phyloP scores from a whole-genome alignment of 2,329 filamentous ascomycete species.

The Aspergillus aculeatus region DNA sequence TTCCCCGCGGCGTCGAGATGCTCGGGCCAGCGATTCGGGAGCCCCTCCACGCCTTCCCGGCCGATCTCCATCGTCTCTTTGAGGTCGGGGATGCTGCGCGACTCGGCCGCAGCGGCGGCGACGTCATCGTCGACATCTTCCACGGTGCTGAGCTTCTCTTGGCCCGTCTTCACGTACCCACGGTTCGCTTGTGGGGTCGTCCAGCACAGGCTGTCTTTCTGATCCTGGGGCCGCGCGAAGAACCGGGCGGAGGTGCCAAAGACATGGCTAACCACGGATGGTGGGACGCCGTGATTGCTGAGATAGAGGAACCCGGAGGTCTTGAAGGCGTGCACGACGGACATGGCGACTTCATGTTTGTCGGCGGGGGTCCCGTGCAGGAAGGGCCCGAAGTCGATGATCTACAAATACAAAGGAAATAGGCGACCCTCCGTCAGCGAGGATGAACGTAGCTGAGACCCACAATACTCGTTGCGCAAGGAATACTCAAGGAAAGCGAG shows the following conservation, averaged over 20 bases:
- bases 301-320: constrained; percentile 88
- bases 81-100: constrained; percentile 51
- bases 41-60: constrained; percentile 57
- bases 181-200: constrained; percentile 70
- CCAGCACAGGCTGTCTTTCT: constrained; percentile 69
- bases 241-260: constrained; percentile 70
- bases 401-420: constrained; percentile 44
- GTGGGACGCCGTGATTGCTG: constrained; percentile 70
- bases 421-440: neutral
- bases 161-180: constrained; percentile 68
- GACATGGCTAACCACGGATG: constrained; percentile 57
- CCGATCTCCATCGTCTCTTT: constrained; percentile 65
- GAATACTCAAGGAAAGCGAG: neutral
- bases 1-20: constrained; percentile 53
- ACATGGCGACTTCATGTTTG: constrained; percentile 64
- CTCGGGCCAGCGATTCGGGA: constrained; percentile 77
- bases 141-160: constrained; percentile 68
- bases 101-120: constrained; percentile 56
- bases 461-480: neutral
- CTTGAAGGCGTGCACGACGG: constrained; percentile 77
- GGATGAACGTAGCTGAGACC: neutral
- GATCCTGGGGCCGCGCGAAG: constrained; percentile 61
- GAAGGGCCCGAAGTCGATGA: constrained; percentile 77
- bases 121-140: constrained; percentile 40
- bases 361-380: constrained; percentile 60